Conservation (phyloP, 2,329 filamentous ascomycete genomes). For the Fusarium sp. region DNA sequence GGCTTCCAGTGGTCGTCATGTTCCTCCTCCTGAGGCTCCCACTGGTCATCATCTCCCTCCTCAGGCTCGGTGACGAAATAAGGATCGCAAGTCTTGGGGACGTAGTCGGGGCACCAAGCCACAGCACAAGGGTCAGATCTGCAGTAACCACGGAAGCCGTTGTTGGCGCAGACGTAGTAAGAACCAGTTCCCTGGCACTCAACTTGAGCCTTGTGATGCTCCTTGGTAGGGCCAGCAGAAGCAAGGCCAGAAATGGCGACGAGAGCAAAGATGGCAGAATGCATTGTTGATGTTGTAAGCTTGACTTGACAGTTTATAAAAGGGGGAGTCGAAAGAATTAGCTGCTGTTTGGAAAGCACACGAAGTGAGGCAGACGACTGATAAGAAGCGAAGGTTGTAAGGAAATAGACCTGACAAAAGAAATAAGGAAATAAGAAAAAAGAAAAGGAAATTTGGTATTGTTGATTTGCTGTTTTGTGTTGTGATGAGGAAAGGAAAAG, state of each 20-base stretch:
- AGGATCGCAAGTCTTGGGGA: conserved; percentile 20
- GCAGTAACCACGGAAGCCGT: conserved; percentile 30
- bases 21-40: neutral
- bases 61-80: conserved; percentile 11
- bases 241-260: conserved; percentile 22
- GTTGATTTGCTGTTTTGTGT: conserved; percentile 25
- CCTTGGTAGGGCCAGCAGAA: conserved; percentile 9
- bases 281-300: conserved; percentile 23
- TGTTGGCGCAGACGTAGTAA: conserved; percentile 24
- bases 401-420: conserved; percentile 35
- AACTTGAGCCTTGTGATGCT: conserved; percentile 9
- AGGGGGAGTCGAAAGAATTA: neutral
- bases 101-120: conserved; percentile 28
- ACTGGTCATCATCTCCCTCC: neutral
- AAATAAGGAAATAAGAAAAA: conserved; percentile 25
- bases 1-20: no score
- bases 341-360: conserved; percentile 13
- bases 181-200: conserved; percentile 26
- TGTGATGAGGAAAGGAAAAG: conserved; percentile 28
- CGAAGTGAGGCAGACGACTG: conserved; percentile 14
- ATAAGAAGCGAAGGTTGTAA: conserved; percentile 32
- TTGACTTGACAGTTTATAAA: neutral
- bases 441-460: conserved; percentile 1
- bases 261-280: conserved; percentile 29
- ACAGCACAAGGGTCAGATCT: conserved; percentile 18